These are phyloP conservation scores for Pyronema domesticum DNA, from an alignment of 495 filamentous ascomycete species.

Conservation along the genomic window DNA sequence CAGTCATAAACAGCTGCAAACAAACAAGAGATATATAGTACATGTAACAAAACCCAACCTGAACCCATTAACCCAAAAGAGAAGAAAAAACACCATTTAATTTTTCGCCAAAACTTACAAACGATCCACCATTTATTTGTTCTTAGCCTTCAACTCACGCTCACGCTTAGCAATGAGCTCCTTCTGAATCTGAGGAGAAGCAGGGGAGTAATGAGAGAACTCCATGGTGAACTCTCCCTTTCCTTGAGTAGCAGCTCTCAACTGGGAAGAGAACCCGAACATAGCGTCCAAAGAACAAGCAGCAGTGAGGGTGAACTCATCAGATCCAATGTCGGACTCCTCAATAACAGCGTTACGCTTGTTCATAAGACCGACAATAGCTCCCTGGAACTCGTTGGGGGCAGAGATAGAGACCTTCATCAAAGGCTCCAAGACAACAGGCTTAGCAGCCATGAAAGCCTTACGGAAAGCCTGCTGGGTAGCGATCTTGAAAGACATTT, in stretches of 20 bases:
- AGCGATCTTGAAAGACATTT: slow-evolving; percentile 95
- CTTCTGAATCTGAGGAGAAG: slow-evolving; percentile 82
- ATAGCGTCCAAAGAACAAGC: slow-evolving; percentile 88
- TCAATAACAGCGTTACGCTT: slow-evolving; percentile 90
- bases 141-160: slow-evolving; percentile 37
- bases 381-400: slow-evolving; percentile 95
- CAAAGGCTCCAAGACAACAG: slow-evolving; percentile 75
- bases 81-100: not conserved
- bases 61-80: not conserved
- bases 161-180: slow-evolving; percentile 76
- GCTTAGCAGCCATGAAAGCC: slow-evolving; percentile 62
- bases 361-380: slow-evolving; percentile 83
- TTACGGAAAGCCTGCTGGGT: slow-evolving; percentile 96
- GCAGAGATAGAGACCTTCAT: slow-evolving; percentile 98
- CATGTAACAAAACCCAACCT: not conserved
- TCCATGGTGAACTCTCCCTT: slow-evolving; percentile 99
- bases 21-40: not conserved
- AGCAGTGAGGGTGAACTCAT: slow-evolving; percentile 88
- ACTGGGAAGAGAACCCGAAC: slow-evolving; percentile 86
- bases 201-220: slow-evolving; percentile 83
- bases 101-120: not conserved
- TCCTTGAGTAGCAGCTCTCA: slow-evolving; percentile 88
- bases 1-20: not conserved
- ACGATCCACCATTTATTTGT: not conserved
- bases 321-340: slow-evolving; percentile 83